Conservation (phyloP, 208 protist species). For the Trypanosoma cruzi region DNA sequence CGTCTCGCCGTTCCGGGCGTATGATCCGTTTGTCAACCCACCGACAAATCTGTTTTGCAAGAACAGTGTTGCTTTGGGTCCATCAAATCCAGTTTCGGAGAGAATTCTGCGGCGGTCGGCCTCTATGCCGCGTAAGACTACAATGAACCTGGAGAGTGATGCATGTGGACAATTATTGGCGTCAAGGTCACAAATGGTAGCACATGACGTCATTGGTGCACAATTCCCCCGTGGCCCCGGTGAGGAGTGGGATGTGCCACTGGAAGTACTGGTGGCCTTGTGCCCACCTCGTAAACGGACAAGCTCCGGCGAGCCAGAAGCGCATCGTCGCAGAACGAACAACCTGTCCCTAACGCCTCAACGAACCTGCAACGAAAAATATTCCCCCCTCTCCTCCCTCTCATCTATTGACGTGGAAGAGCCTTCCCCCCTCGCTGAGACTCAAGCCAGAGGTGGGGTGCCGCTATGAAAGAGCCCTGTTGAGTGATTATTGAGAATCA, state of each 20-base stretch:
- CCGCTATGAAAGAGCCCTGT: conserved; percentile 10
- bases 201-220: conserved; percentile 32
- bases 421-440: neutral
- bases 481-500: conserved; percentile 5
- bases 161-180: neutral
- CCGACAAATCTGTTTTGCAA: conserved; percentile 14
- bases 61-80: neutral
- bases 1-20: conserved; percentile 16
- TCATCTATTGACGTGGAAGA: conserved; percentile 8
- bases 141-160: neutral
- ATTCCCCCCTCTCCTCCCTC: conserved; percentile 10
- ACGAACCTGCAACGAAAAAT: neutral
- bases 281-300: conserved; percentile 9
- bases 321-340: neutral
- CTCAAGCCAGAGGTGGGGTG: neutral
- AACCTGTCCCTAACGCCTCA: neutral
- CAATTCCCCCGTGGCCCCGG: conserved; percentile 60
- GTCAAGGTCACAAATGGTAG: neutral
- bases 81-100: neutral
- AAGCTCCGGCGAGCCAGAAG: neutral
- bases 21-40: conserved; percentile 24
- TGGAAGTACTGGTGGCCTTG: conserved; percentile 48
- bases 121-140: conserved; percentile 1
- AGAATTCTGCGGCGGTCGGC: neutral
- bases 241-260: conserved; percentile 58